Evolutionary conservation across 495 filamentous ascomycete genomes (phyloP), one percentile per base, ranked within the genome.

Genomic region (Talaromyces borbonicus): DNA sequence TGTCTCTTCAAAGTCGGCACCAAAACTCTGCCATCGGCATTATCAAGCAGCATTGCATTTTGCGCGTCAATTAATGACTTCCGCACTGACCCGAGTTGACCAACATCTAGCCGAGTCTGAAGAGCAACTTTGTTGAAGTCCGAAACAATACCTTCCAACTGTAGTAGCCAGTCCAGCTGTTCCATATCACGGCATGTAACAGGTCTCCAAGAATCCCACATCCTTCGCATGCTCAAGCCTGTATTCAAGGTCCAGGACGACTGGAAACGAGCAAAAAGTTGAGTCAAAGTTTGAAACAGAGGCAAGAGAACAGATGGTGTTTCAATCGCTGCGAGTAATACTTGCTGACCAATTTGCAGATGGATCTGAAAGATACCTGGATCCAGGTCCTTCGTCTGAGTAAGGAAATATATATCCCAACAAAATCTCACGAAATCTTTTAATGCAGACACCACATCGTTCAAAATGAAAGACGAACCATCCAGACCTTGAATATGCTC

Each of bases 141-240:
- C 32, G 76, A 73, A 0, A 82, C 83, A n/a, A 92, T 74, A 2
- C 59, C 58, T 57, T 90, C 83, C 54, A 94, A 59, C 12, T 76
- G 65, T 8, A 76, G 49, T 11, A 82, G 59, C 5, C 73, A 65
- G 9, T 62, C 47, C 35, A 84, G 60, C 26, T 74, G 71, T 4
- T 55, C 41, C 24, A 77, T 61, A 19, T 73, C 75, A 16, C 65
- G 56, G 19, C 79, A 70, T 4, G 84, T 78, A 5, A 69, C 64
- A 9, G 89, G 88, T 52, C 79, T 74, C 52, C 90, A 78, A 0
- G 62, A 51, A 29, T 73, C 72, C 92, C 92, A 98, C 1, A 97
- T 69, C 20, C 61, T 63, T 56, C 95, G 86, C 87, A 97, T 95
- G 49, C 78, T 81, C 14, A 87, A 71, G 1, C 90, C 90, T 2